A percentile compares a stretch with the other conserved stretches of the same genome.
Evolutionary conservation across 208 protist species (phyloP).

Genomic region (Crithidia mellificae): DNA sequence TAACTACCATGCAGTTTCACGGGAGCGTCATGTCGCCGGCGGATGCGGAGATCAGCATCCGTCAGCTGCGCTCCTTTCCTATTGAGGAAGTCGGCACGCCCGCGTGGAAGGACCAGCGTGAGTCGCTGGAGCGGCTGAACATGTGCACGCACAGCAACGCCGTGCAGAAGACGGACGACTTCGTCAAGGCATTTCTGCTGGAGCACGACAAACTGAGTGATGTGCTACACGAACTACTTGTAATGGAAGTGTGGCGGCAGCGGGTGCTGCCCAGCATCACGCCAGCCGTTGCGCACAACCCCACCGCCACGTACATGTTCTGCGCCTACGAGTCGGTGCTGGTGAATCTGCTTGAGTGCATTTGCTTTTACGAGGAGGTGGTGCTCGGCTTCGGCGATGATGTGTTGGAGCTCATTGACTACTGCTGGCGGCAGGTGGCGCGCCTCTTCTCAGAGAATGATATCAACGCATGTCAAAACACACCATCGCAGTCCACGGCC

Average conservation of each 20-base stretch:
- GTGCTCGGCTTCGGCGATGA: slow-evolving; percentile 79
- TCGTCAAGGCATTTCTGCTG: slow-evolving; percentile 80
- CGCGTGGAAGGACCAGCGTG: slow-evolving; percentile 84
- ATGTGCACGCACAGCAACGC: slow-evolving; percentile 92
- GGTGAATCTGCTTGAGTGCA: slow-evolving; percentile 87
- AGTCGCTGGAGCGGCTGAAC: slow-evolving; percentile 83
- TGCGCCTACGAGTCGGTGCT: slow-evolving; percentile 83
- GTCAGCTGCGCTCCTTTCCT: slow-evolving; percentile 63
- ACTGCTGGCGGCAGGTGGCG: slow-evolving; percentile 85
- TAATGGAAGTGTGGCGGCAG: slow-evolving; percentile 88
- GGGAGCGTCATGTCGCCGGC: slow-evolving; percentile 49
- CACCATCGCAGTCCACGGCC: neutral
- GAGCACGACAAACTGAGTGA: slow-evolving; percentile 76
- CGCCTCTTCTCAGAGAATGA: slow-evolving; percentile 65
- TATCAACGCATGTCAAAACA: slow-evolving; percentile 24
- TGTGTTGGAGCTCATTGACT: slow-evolving; percentile 89
- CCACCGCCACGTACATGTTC: slow-evolving; percentile 83
- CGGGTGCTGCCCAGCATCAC: slow-evolving; percentile 62
- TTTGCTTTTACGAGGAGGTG: slow-evolving; percentile 87
- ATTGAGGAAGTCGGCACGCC: slow-evolving; percentile 65
- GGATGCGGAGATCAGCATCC: slow-evolving; percentile 75
- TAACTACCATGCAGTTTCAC: slow-evolving; percentile 66
- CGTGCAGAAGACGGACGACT: slow-evolving; percentile 81
- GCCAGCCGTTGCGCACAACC: slow-evolving; percentile 55
- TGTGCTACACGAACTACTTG: slow-evolving; percentile 82